Conservation (phyloP, 371 early-diverging fungal genomes). For the Circinella umbellata region DNA sequence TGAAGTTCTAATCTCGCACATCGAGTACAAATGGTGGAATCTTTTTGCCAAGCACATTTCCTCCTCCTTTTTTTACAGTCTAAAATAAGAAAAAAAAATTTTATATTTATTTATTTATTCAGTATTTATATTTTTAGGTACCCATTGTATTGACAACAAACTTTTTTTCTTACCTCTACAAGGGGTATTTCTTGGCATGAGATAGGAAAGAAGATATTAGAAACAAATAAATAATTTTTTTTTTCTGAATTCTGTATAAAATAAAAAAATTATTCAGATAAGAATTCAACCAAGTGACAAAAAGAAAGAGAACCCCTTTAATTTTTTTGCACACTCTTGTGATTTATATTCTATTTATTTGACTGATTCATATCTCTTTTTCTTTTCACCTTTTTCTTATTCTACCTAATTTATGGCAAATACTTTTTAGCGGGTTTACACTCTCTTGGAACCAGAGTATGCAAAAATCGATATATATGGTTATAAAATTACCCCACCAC, state of each 20-base stretch:
- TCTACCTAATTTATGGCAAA: too few relatives aligned
- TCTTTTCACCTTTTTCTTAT: too few relatives aligned
- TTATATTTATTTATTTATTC: too few relatives aligned
- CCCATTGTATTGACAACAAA: too few relatives aligned
- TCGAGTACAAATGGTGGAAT: slow-evolving; percentile 10
- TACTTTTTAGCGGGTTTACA: too few relatives aligned
- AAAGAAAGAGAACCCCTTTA: too few relatives aligned
- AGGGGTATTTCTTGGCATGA: slow-evolving; percentile 15
- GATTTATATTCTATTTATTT: too few relatives aligned
- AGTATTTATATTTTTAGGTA: too few relatives aligned
- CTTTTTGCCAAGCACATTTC: slow-evolving; percentile 7
- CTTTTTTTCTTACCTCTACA: slow-evolving; percentile 7
- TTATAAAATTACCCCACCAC: background rate
- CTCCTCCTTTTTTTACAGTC: slow-evolving; percentile 16
- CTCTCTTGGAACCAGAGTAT: too few relatives aligned
- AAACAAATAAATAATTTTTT: background rate
- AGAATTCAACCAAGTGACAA: background rate
- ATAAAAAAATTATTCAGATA: background rate
- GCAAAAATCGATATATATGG: too few relatives aligned
- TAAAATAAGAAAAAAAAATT: background rate
- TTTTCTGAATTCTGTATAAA: slow-evolving; percentile 9
- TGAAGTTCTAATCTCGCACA: slow-evolving; percentile 10
- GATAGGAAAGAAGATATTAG: background rate
- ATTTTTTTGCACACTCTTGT: too few relatives aligned
- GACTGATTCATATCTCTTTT: too few relatives aligned